Evolutionary conservation across 768 basidiomycete species (phyloP), one percentile per base, ranked within the genome.

Genomic region (Phanerodontia chrysosporium): DNA sequence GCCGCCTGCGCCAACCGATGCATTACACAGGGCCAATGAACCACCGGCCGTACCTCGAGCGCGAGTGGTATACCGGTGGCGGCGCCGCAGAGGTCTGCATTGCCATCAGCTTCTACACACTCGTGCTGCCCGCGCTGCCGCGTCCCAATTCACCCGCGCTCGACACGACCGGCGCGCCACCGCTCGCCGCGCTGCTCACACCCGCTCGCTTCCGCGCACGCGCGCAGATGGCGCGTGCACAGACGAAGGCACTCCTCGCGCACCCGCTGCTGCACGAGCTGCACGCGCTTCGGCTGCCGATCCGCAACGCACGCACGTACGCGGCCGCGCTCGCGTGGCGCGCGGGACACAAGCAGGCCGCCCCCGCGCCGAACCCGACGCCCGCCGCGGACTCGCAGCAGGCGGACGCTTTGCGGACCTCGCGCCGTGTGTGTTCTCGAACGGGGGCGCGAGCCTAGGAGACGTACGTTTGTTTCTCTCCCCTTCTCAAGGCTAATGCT

Each of bases 201-300:
- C 72, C 64, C n/a, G 63, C 69, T 25, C 77, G 82, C 18, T 83
- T 86, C 66, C 61, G 80, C 49, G 64, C 77, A 25, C 75, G 83
- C 7, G 75, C 73, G n/a, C 63, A 62, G 35, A 58, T 68, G 44
- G 69, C 79, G 25, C 73, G 76, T 64, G 64, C 67, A 24, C 77
- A 80, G 58, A 65, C 76, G 0, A 62, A 61, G 5, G 59, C 60
- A 1, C 66, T 67, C n/a, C 62, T 78, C 0, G 69, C 65, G 0
- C 77, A 83, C 57, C 83, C 82, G 1, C 66, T 84, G 25, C 75
- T 80, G 48, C 65, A 78, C 42, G 81, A 83, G 53, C 68, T 83
- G 4, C 65, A 66, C 2, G 66, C 51, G 0, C 65, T 71, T 5
- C 62, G 63, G 13, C 57, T 71, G 1, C 55, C 39, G 1, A 66